Conservation (phyloP, 2,329 filamentous ascomycete genomes). For the Penicillium sp. region DNA sequence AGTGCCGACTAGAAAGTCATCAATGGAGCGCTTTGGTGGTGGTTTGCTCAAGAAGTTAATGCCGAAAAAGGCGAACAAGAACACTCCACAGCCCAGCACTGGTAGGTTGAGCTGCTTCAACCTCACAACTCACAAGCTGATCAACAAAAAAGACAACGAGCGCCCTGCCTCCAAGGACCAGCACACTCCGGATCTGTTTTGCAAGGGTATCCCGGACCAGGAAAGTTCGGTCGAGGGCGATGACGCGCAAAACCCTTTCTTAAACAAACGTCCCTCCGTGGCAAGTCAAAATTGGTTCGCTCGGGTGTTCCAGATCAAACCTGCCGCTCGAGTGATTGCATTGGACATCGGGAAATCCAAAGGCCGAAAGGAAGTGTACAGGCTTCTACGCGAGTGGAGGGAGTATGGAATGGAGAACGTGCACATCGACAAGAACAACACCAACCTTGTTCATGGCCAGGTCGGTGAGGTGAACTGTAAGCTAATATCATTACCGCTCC, state of each 20-base stretch:
- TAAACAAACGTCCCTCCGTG: constrained; percentile 12
- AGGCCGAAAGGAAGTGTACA: constrained; percentile 69
- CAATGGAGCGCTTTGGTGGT: constrained; percentile 37
- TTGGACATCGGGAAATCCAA: constrained; percentile 66
- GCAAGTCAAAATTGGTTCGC: constrained; percentile 74
- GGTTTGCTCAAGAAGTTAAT: constrained; percentile 49
- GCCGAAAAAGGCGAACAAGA: constrained; percentile 43
- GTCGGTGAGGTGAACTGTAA: constrained; percentile 73
- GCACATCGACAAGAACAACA: constrained; percentile 69
- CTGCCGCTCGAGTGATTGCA: constrained; percentile 67
- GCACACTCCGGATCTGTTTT: constrained; percentile 6
- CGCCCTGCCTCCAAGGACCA: constrained; percentile 6
- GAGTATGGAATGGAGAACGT: constrained; percentile 76
- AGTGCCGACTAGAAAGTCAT: constrained; percentile 17
- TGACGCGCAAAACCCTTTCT: constrained; percentile 10
- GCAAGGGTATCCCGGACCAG: constrained; percentile 13
- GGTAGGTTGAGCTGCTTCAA: constrained; percentile 31
- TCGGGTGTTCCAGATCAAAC: constrained; percentile 83
- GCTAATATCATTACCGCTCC: constrained; percentile 30
- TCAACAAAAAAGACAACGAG: constrained; percentile 4
- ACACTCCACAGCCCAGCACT: constrained; percentile 25
- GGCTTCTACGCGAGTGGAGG: constrained; percentile 72
- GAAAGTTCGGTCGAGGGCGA: constrained; percentile 18
- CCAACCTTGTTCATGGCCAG: constrained; percentile 66
- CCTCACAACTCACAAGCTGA: not conserved